A percentile compares a stretch with the other conserved stretches of the same genome.
phyloP scores from a whole-genome alignment of 768 basidiomycete genomes.

The Panellus pusillus region DNA sequence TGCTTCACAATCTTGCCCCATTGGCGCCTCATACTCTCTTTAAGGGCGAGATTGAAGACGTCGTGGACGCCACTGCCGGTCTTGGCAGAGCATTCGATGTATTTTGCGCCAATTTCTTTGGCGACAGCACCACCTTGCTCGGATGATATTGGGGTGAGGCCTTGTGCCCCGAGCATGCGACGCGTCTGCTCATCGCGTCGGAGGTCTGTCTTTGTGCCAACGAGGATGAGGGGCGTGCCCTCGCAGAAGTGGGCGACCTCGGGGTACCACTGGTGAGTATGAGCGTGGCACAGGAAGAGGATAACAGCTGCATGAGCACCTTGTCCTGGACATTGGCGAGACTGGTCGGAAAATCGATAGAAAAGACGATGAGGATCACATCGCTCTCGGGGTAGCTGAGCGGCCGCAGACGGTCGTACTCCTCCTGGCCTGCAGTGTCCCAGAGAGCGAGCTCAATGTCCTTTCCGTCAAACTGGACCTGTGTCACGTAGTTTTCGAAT shows the following conservation, averaged over 20 bases:
- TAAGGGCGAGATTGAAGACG: slow-evolving; percentile 86
- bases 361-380: slow-evolving; percentile 93
- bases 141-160: slow-evolving; percentile 73
- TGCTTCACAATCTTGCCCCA: slow-evolving; percentile 74
- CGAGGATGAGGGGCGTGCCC: slow-evolving; percentile 84
- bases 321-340: slow-evolving; percentile 91
- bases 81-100: slow-evolving; percentile 94
- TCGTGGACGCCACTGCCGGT: slow-evolving; percentile 88
- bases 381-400: slow-evolving; percentile 87
- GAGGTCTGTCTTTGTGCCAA: slow-evolving; percentile 93
- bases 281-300: too few species aligned
- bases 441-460: slow-evolving; percentile 94
- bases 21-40: slow-evolving; percentile 81
- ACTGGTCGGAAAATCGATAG: slow-evolving; percentile 88
- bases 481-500: slow-evolving; percentile 92
- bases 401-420: slow-evolving; percentile 76
- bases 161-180: slow-evolving; percentile 88
- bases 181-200: slow-evolving; percentile 84
- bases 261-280: slow-evolving; percentile 73
- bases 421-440: slow-evolving; percentile 98
- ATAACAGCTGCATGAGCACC: too few species aligned
- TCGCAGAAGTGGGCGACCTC: slow-evolving; percentile 93
- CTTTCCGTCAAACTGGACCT: slow-evolving; percentile 84
- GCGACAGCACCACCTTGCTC: slow-evolving; percentile 87
- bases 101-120: slow-evolving; percentile 89